Conservation (phyloP, 352 stramenopile species). For the Pythium apleroticum region DNA sequence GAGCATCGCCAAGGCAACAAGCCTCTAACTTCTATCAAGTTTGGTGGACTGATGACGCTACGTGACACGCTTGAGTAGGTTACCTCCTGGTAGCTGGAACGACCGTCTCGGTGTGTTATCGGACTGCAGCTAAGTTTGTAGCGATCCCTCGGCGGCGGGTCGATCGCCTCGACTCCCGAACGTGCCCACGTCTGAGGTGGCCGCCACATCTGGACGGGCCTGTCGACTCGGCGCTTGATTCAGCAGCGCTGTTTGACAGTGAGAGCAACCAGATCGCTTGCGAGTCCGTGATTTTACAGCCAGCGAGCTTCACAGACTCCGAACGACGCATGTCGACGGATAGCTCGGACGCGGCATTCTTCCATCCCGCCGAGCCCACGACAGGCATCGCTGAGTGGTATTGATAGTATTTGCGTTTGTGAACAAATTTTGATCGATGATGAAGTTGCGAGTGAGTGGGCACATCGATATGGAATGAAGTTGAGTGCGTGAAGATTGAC, state of each 20-base stretch:
- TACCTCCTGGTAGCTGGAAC: constrained; percentile 28
- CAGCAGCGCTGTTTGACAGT: constrained; percentile 16
- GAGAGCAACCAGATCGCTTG: constrained; percentile 23
- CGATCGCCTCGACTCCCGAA: constrained; percentile 26
- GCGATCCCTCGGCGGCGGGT: constrained; percentile 13
- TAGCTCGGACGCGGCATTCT: constrained; percentile 21
- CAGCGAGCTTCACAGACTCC: constrained; percentile 13
- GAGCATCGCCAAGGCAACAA: not conserved
- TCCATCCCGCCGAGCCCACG: not conserved
- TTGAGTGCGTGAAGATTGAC: too few relatives aligned
- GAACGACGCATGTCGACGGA: constrained; percentile 20
- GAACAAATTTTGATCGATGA: constrained; percentile 14
- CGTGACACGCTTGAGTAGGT: not conserved
- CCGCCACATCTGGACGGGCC: constrained; percentile 24
- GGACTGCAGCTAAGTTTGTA: constrained; percentile 23
- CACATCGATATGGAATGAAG: too few relatives aligned
- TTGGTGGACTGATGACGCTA: not conserved
- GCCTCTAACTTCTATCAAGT: too few relatives aligned
- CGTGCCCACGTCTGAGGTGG: constrained; percentile 26
- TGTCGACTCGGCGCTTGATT: constrained; percentile 24
- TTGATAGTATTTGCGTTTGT: not conserved
- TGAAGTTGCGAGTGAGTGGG: not conserved
- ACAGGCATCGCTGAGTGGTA: constrained; percentile 4
- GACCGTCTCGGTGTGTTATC: constrained; percentile 25
- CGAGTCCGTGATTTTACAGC: constrained; percentile 23